Evolutionary conservation across 108 stramenopile species (phyloP).

Genomic region (Mediolabrus comicus): DNA sequence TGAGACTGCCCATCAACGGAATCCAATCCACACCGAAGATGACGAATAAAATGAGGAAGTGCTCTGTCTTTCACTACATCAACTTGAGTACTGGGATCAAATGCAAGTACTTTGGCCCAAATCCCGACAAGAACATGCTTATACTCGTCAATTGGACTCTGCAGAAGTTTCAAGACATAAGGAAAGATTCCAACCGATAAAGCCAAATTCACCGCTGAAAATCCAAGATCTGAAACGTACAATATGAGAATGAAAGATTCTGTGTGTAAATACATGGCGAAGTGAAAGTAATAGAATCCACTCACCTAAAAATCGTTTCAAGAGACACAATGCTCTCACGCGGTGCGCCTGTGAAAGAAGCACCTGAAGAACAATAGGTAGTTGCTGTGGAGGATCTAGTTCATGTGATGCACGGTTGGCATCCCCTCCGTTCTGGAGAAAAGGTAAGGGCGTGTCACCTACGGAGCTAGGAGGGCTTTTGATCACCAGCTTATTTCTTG

Average conservation of each 20-base stretch:
- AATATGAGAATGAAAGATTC: conserved; percentile 85
- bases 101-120: conserved; percentile 92
- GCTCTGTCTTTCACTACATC: conserved; percentile 93
- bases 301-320: conserved; percentile 90
- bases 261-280: conserved; percentile 98
- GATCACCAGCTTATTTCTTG: conserved; percentile 38
- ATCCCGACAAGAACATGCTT: conserved; percentile 91
- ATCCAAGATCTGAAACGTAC: too few species aligned
- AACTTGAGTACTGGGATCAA: conserved; percentile 88
- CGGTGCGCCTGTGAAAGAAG: conserved; percentile 90
- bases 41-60: conserved; percentile 83
- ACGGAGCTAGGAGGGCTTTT: conserved; percentile 38
- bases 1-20: conserved; percentile 10
- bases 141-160: conserved; percentile 86
- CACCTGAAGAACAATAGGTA: conserved; percentile 97
- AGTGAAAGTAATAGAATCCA: too few species aligned
- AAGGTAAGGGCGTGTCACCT: conserved; percentile 37
- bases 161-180: conserved; percentile 94
- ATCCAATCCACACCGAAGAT: conserved; percentile 59
- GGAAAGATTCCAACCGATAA: conserved; percentile 96
- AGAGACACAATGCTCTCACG: conserved; percentile 85
- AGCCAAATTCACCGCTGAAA: conserved; percentile 93
- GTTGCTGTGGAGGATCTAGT: conserved; percentile 87
- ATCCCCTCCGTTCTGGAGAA: conserved; percentile 23
- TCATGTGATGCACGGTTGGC: conserved; percentile 22